Percentiles rank a stretch among this genome's conserved stretches.
These are phyloP conservation scores for Fusarium transvaalense DNA, from an alignment of 2,329 filamentous ascomycete species.

Conservation along the genomic window DNA sequence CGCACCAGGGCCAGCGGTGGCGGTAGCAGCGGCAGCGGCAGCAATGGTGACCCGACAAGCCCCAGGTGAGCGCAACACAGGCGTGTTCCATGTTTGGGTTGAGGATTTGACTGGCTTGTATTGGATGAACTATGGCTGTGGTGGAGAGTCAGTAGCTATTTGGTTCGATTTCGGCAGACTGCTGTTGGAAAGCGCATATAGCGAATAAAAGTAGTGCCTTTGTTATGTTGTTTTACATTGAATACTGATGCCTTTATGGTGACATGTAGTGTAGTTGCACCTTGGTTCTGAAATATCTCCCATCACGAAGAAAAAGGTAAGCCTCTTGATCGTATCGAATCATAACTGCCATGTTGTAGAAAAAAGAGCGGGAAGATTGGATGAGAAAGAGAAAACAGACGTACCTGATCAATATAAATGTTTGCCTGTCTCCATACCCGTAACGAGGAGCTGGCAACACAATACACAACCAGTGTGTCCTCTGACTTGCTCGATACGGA, in stretches of 20 bases:
- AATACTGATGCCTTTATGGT: background rate
- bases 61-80: constrained; percentile 47
- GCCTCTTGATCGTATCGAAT: too few relatives aligned
- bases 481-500: too few relatives aligned
- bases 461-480: too few relatives aligned
- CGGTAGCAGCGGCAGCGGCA: constrained; percentile 64
- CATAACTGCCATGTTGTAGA: background rate
- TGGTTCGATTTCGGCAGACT: constrained; percentile 28
- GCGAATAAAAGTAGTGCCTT: constrained; percentile 49
- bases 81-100: background rate
- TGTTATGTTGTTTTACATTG: constrained; percentile 31
- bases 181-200: constrained; percentile 47
- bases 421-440: too few relatives aligned
- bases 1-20: constrained; percentile 51
- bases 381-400: too few relatives aligned
- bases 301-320: too few relatives aligned
- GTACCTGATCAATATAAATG: too few relatives aligned
- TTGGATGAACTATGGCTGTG: constrained; percentile 2
- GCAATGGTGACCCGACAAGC: constrained; percentile 65
- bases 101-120: background rate
- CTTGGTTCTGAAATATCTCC: background rate
- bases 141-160: constrained; percentile 27
- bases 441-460: too few relatives aligned
- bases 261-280: background rate
- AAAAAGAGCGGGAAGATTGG: too few relatives aligned